Evolutionary conservation across 2,329 filamentous ascomycete species (phyloP), one percentile per base, ranked within the genome.

Genomic region (Macrophomina tecta): DNA sequence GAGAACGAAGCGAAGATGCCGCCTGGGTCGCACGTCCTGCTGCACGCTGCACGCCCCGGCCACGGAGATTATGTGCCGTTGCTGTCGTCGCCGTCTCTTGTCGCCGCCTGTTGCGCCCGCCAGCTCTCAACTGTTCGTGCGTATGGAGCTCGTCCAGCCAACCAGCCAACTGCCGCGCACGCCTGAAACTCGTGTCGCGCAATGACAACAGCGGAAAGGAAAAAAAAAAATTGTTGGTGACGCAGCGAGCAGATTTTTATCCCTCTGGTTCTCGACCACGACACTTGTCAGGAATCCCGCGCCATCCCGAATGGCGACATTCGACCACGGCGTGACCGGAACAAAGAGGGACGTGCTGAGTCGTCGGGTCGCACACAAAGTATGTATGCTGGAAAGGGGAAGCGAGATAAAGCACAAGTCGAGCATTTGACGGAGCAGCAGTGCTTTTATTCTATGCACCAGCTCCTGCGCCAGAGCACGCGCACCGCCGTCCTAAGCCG

Each of bases 401-500:
- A 30, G 38, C 56, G 56, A 58, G 55, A 58, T 61, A 32, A 48
- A 48, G 56, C 56, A 61, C 28, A 42, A 28, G 12, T 23, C 18
- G 36, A 30, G 11, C 42, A 45, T 14, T 45, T 45, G 42, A 45
- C 8, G 42, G 16, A 45, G 42, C 42, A 14, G 42, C 53, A 4
- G 53, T 58, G 16, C 12, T 45, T n/a, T 61, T 61, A 46, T 61
- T 61, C 55, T 11, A 61, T 48, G 56, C 46, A 49, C 46, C 23
- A 23, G 8, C 23, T 23, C 32, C 52, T 18, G 52, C 55, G 23
- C 36, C 38, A 18, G 45, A 49, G 58, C 58, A 62, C 58, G 58
- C 58, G 52, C 52, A 55, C 52, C 34, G 36, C 32, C 23, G 32
- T 38, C 40, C 40, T 40, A 46, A 40, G 55, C 55, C 55, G 28